A percentile compares a stretch with the other conserved stretches of the same genome.
phyloP scores from a whole-genome alignment of 257 asterid genomes.

The Verbena officinalis region DNA sequence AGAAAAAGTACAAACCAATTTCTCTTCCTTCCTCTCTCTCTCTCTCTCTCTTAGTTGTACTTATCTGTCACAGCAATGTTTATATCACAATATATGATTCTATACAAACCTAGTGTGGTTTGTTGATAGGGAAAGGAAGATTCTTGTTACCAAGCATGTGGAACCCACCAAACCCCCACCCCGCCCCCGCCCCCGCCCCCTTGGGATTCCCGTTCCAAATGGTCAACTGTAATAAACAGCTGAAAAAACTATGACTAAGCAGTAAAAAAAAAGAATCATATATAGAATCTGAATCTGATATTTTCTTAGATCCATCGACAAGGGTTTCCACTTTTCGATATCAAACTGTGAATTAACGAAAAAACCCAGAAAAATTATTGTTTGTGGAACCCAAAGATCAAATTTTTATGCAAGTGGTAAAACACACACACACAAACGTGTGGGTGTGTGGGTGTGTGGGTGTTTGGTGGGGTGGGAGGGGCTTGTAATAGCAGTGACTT shows the following conservation, averaged over 20 bases:
- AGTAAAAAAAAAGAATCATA: not conserved
- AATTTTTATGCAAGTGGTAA: too few species aligned
- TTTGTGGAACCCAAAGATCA: too few species aligned
- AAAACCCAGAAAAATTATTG: too few species aligned
- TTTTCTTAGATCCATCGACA: not conserved
- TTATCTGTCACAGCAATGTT: constrained; percentile 36
- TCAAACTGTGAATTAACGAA: too few species aligned
- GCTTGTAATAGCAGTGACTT: not conserved
- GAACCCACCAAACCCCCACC: constrained; percentile 17
- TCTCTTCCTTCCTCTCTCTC: constrained; percentile 15
- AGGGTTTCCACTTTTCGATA: too few species aligned
- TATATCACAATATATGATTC: constrained; percentile 35
- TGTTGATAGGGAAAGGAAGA: constrained; percentile 38
- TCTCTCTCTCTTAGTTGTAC: constrained; percentile 16
- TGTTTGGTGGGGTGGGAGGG: constrained; percentile 9
- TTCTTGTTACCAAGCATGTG: constrained; percentile 40
- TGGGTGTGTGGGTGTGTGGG: too few species aligned
- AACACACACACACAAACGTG: too few species aligned
- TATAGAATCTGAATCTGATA: not conserved
- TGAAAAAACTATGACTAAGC: not conserved
- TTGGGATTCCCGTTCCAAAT: constrained; percentile 36
- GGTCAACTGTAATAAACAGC: constrained; percentile 33
- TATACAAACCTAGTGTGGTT: constrained; percentile 22
- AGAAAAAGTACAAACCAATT: constrained; percentile 19
- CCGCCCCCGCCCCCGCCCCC: not conserved